A percentile compares a stretch with the other conserved stretches of the same genome.
Evolutionary conservation across 192 early-diverging fungal genomes (phyloP).

Genomic region (Coemansia sp.): DNA sequence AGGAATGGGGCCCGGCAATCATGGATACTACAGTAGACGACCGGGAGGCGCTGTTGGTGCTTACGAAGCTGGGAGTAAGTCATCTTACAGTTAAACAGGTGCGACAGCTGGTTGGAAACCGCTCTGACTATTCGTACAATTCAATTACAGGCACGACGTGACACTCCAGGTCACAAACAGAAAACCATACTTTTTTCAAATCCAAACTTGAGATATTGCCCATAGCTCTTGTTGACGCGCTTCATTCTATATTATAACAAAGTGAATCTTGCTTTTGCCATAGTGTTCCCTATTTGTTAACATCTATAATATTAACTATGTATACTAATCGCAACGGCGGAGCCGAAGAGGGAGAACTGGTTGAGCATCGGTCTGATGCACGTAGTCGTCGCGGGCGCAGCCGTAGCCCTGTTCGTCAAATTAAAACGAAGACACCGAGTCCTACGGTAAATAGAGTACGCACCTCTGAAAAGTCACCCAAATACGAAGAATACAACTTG

Average conservation of each 20-base stretch:
- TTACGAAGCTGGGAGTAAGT: conserved; percentile 35
- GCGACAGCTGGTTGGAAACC: conserved; percentile 23
- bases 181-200: no score
- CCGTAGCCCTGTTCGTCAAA: conserved; percentile 5
- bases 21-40: conserved; percentile 15
- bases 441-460: conserved; percentile 25
- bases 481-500: conserved; percentile 9
- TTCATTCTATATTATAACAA: no score
- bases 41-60: conserved; percentile 20
- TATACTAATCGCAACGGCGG: no score
- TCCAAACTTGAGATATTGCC: no score
- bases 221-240: no score
- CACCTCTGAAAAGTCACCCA: background rate
- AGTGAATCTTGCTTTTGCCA: no score
- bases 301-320: no score
- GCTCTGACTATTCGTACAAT: conserved; percentile 23
- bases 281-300: no score
- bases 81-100: conserved; percentile 26
- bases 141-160: background rate
- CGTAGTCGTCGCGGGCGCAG: background rate
- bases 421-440: background rate
- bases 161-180: background rate
- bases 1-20: conserved; percentile 30
- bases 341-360: no score
- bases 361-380: no score